Percentiles rank a stretch among this genome's conserved stretches.
phyloP scores from a whole-genome alignment of 2,329 filamentous ascomycete genomes.

The Aspergillus sp. region DNA sequence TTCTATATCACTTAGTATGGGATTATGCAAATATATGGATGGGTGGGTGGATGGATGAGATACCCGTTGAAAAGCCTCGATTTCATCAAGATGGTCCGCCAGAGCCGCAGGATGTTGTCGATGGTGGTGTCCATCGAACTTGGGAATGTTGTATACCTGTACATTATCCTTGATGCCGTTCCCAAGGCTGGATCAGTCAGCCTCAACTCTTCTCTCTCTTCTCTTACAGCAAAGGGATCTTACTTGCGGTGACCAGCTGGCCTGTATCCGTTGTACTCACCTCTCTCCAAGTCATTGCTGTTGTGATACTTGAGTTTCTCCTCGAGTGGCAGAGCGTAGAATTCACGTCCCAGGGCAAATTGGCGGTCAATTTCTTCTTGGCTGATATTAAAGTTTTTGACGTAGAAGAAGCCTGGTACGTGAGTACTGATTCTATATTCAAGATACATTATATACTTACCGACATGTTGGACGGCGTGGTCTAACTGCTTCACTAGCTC shows the following conservation, averaged over 20 bases:
- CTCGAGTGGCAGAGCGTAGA: slow-evolving; percentile 49
- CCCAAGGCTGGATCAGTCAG: slow-evolving; percentile 17
- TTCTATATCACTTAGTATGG: slow-evolving; percentile 10
- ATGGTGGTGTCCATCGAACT: slow-evolving; percentile 45
- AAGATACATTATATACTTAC: slow-evolving; percentile 11
- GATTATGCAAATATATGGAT: neutral
- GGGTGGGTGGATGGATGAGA: neutral
- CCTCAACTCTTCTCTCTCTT: slow-evolving; percentile 8
- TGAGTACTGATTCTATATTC: slow-evolving; percentile 11
- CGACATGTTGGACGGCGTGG: slow-evolving; percentile 44
- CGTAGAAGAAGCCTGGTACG: slow-evolving; percentile 52
- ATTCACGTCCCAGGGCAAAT: slow-evolving; percentile 52
- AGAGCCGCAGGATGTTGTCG: slow-evolving; percentile 43
- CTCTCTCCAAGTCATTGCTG: slow-evolving; percentile 40
- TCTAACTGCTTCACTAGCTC: slow-evolving; percentile 47
- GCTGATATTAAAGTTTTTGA: slow-evolving; percentile 54
- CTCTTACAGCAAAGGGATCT: slow-evolving; percentile 8
- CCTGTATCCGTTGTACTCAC: slow-evolving; percentile 52
- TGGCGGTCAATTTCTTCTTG: slow-evolving; percentile 54
- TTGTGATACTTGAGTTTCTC: slow-evolving; percentile 52
- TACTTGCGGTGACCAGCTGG: slow-evolving; percentile 38
- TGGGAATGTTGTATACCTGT: slow-evolving; percentile 54
- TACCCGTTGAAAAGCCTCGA: slow-evolving; percentile 46
- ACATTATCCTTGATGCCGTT: slow-evolving; percentile 46
- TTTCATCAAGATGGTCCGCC: slow-evolving; percentile 44